These are phyloP conservation scores for Globisporangium paddicum DNA, from an alignment of 352 stramenopile species.

Conservation along the genomic window DNA sequence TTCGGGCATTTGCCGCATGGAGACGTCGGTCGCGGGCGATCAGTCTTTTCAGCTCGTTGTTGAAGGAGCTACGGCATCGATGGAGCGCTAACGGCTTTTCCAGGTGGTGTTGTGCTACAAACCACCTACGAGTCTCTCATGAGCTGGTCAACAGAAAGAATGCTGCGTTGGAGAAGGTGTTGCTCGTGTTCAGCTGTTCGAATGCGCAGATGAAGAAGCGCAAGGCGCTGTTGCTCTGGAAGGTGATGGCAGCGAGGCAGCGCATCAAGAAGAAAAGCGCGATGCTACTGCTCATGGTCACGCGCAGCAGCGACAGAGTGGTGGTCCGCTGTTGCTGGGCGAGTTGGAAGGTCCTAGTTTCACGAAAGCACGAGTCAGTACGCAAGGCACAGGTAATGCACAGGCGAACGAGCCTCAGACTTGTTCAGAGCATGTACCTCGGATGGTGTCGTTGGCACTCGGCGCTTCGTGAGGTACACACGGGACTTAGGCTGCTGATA, in stretches of 20 bases:
- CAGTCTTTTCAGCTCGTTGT: background rate
- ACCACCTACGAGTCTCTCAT: background rate
- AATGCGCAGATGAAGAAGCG: background rate
- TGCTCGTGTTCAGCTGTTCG: background rate
- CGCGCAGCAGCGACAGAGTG: background rate
- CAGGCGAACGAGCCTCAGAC: background rate
- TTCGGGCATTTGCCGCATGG: conserved; percentile 9
- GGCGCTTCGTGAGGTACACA: no score
- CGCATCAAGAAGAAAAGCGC: conserved; percentile 1
- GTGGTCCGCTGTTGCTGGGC: conserved; percentile 4
- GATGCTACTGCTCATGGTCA: background rate
- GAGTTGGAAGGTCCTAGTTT: background rate
- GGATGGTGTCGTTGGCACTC: background rate
- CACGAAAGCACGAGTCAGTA: background rate
- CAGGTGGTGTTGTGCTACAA: background rate
- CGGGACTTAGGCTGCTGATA: background rate
- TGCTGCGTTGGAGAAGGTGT: background rate
- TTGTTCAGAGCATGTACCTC: background rate
- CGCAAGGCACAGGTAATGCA: background rate
- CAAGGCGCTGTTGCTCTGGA: conserved; percentile 8
- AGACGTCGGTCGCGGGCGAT: background rate
- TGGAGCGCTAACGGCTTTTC: background rate
- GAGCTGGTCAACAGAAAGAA: background rate
- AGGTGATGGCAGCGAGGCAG: background rate
- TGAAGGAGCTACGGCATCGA: background rate